These are phyloP conservation scores for Pugionium dolabratum DNA, from an alignment of 345 rosid genomes.

Conservation along the genomic window DNA sequence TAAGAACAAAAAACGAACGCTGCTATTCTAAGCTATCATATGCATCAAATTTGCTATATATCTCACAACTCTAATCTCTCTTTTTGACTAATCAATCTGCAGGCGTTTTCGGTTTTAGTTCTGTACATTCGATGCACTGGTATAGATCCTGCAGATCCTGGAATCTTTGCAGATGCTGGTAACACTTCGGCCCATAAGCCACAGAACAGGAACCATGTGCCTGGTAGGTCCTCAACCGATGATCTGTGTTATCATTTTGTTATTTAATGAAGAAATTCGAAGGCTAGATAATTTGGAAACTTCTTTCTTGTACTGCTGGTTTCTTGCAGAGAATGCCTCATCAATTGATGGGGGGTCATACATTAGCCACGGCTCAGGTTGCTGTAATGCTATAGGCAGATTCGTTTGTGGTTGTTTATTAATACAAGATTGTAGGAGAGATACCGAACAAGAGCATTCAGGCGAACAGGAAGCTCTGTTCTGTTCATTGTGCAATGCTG, in stretches of 20 bases:
- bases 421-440: slow-evolving; percentile 70
- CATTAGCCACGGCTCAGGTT: slow-evolving; percentile 48
- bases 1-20: slow-evolving; percentile 36
- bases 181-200: slow-evolving; percentile 59
- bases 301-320: background rate
- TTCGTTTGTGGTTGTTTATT: slow-evolving; percentile 67
- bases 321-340: slow-evolving; percentile 51
- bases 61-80: slow-evolving; percentile 9
- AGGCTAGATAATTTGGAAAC: background rate
- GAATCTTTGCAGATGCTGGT: slow-evolving; percentile 62
- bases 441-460: slow-evolving; percentile 50
- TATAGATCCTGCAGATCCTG: slow-evolving; percentile 96
- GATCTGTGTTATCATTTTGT: slow-evolving; percentile 5
- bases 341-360: slow-evolving; percentile 51
- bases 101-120: slow-evolving; percentile 77
- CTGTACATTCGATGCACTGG: slow-evolving; percentile 85
- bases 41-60: background rate
- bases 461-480: slow-evolving; percentile 66
- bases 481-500: slow-evolving; percentile 93
- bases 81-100: slow-evolving; percentile 1
- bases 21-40: slow-evolving; percentile 1
- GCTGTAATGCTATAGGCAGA: slow-evolving; percentile 50
- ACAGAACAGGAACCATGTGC: slow-evolving; percentile 38
- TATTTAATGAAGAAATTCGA: background rate
- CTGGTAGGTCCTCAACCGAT: slow-evolving; percentile 9